phyloP scores from a whole-genome alignment of 345 rosid species.

The Boechera divaricarpa region DNA sequence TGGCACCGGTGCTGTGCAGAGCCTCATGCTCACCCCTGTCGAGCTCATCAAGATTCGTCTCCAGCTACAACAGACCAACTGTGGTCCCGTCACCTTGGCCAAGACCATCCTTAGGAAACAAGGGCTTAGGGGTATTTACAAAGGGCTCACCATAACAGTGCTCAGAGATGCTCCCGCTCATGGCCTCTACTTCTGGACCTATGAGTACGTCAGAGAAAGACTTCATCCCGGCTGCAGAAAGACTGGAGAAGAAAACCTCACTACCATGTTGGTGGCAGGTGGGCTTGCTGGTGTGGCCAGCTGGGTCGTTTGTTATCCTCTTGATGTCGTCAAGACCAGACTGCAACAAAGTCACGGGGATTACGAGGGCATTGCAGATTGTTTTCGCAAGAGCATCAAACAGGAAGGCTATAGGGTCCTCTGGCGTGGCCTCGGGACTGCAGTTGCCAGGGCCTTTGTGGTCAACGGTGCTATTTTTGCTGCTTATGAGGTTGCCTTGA shows the following conservation, averaged over 20 bases:
- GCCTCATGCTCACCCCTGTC: constrained; percentile 72
- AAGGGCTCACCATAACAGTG: constrained; percentile 69
- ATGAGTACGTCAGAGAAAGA: constrained; percentile 75
- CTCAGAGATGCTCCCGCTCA: constrained; percentile 91
- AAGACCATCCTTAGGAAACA: constrained; percentile 61
- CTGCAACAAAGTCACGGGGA: constrained; percentile 58
- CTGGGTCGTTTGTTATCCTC: constrained; percentile 88
- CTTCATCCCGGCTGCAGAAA: constrained; percentile 94
- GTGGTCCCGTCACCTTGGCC: constrained; percentile 67
- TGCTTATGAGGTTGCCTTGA: constrained; percentile 82
- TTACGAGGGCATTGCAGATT: constrained; percentile 72
- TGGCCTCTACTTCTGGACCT: constrained; percentile 90
- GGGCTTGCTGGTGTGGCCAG: constrained; percentile 94
- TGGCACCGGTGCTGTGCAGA: constrained; percentile 85
- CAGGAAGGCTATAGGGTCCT: constrained; percentile 75
- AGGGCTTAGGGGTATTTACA: constrained; percentile 73
- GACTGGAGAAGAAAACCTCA: constrained; percentile 65
- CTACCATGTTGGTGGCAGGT: constrained; percentile 82
- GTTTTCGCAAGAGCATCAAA: constrained; percentile 62
- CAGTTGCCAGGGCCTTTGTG: constrained; percentile 93
- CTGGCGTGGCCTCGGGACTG: constrained; percentile 96
- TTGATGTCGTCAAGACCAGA: constrained; percentile 90
- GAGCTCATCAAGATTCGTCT: constrained; percentile 90
- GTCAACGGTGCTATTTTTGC: constrained; percentile 90
- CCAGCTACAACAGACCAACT: constrained; percentile 57